Evolutionary conservation across 2,329 filamentous ascomycete genomes (phyloP).

Genomic region (Scedosporium boydii): DNA sequence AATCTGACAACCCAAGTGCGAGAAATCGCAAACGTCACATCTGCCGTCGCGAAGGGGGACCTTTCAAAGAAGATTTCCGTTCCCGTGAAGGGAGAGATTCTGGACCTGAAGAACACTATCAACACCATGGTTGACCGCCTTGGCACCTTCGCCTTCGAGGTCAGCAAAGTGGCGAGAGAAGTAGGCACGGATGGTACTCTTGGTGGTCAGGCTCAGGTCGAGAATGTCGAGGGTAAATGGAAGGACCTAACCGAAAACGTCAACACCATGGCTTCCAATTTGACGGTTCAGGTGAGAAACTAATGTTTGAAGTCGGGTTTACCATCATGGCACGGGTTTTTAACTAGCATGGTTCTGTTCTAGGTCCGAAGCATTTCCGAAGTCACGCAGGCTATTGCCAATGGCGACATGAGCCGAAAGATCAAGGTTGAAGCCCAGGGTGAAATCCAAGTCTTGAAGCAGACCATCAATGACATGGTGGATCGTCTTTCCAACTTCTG

Average conservation of each 20-base stretch:
- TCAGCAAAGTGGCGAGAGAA: slow-evolving; percentile 89
- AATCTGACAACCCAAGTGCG: slow-evolving; percentile 96
- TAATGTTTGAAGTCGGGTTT: slow-evolving; percentile 49
- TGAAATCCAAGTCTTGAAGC: slow-evolving; percentile 87
- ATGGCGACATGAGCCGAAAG: slow-evolving; percentile 91
- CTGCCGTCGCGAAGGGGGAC: slow-evolving; percentile 88
- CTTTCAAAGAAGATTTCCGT: slow-evolving; percentile 93
- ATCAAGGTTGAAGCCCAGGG: slow-evolving; percentile 93
- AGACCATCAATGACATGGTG: slow-evolving; percentile 99
- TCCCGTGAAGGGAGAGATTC: slow-evolving; percentile 86
- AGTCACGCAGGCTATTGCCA: slow-evolving; percentile 89
- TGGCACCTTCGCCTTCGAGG: slow-evolving; percentile 91
- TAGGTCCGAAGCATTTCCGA: slow-evolving; percentile 86
- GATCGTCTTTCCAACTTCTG: slow-evolving; percentile 92
- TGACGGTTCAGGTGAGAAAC: slow-evolving; percentile 48
- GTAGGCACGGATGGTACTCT: slow-evolving; percentile 94
- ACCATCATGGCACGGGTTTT: not conserved
- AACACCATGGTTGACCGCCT: slow-evolving; percentile 98
- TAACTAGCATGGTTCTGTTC: not conserved
- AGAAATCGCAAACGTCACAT: slow-evolving; percentile 94
- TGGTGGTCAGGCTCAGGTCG: slow-evolving; percentile 86
- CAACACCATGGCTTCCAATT: slow-evolving; percentile 64
- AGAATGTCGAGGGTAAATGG: slow-evolving; percentile 96
- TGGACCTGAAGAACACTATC: slow-evolving; percentile 93
- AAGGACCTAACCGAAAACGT: slow-evolving; percentile 90